Base-by-base conservation (phyloP, 1,139 yeast genomes). In the Saccharomyces hybrid region DNA sequence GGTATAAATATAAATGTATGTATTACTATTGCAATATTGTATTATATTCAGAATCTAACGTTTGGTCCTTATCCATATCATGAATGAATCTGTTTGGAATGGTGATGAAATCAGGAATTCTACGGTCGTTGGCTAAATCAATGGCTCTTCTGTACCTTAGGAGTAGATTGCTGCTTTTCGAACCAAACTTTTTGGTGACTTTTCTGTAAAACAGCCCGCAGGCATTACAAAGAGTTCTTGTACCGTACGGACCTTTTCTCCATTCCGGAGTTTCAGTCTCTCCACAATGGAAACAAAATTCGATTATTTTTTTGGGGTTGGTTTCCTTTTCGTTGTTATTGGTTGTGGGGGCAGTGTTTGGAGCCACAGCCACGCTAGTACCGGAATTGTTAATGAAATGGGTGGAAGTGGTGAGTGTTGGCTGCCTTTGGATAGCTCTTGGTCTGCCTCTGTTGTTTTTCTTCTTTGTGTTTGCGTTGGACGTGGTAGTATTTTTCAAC, bases 191-290 rank as follows among this genome's bases (percentile, higher is more conserved):
- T 63, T 82, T 84, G 5, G 81, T 80, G 60, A 86, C 69, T 65
- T 86, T 86, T 26, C 89, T 84, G 65, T 83, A 88, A 67, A 82
- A 87, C 57, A 87, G 73, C 0, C 95, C 95, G 72, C 95, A 87
- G 0, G 95, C 95, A 69, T 86, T 86, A 67, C 95, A 86, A 54
- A 86, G 73, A 0, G 90, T 83, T 56, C 88, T 74, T 7, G 82
- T 82, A 0, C 91, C 91, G 57, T 83, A 81, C 1, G 93, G 95
- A 0, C 95, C 95, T 54, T 88, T 73, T 65, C 95, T 77, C 95
- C 95, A 86, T 68, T 86, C 95, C 1, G 95, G 93, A 0, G 95
- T 86, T 53, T 83, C 85, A 5, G 82, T 78, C 19, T 87, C 83
- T 1, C 88, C 88, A 70, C 95, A 87, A 60, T 79, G 83, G 46